Conservation (phyloP, 164 flowering plant species). For the Chloranthus sessilifolius region DNA sequence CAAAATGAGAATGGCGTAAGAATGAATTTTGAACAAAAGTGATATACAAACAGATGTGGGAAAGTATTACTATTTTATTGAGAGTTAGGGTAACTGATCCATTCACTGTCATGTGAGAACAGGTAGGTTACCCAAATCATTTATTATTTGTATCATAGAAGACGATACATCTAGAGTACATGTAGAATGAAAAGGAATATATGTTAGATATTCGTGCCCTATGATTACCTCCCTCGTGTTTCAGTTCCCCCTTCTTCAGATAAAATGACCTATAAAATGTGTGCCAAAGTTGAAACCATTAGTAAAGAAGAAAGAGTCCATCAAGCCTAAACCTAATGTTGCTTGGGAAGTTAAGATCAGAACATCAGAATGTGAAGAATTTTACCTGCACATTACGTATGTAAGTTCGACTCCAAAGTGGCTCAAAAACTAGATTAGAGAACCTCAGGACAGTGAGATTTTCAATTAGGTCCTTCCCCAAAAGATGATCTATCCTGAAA, state of each 20-base stretch:
- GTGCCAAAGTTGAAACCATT: neutral
- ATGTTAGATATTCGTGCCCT: neutral
- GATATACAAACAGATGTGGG: no score
- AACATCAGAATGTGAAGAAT: conserved; percentile 2
- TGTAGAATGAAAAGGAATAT: no score
- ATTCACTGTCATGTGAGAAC: no score
- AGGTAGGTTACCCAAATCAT: no score
- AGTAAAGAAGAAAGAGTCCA: neutral
- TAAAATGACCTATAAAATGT: conserved; percentile 36
- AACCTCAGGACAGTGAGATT: conserved; percentile 57
- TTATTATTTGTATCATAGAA: neutral
- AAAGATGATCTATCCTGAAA: conserved; percentile 65
- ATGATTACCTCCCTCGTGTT: conserved; percentile 33
- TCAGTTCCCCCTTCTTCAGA: conserved; percentile 45
- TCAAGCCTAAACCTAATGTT: no score
- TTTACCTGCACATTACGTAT: conserved; percentile 50
- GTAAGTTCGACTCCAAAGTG: conserved; percentile 52
- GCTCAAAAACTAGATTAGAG: conserved; percentile 61
- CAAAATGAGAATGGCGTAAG: no score
- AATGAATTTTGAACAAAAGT: no score
- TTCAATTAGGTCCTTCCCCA: conserved; percentile 56
- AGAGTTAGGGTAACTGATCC: no score
- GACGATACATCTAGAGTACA: neutral
- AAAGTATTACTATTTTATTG: no score
- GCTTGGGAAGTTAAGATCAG: neutral